Percentiles rank a stretch among this genome's conserved stretches.
phyloP scores from a whole-genome alignment of 371 early-diverging fungal genomes.

The Actinomucor elegans region DNA sequence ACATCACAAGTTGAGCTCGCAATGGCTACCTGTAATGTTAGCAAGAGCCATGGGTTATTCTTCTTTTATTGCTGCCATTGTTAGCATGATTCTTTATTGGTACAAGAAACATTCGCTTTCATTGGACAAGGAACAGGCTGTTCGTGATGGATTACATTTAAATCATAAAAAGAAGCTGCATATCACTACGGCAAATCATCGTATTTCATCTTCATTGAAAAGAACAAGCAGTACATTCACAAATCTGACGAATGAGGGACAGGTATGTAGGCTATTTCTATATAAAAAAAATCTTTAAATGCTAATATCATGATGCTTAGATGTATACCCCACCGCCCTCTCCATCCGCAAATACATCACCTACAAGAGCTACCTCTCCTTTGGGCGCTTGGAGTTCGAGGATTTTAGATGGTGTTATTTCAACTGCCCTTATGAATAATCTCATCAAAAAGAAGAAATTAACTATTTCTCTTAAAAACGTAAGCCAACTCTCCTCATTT shows the following conservation, averaged over 20 bases:
- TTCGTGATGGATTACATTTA: conserved; percentile 4
- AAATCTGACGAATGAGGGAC: conserved; percentile 1
- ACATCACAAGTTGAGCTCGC: conserved; percentile 4
- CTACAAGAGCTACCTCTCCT: conserved; percentile 3
- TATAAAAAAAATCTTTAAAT: neutral
- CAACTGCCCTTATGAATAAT: conserved; percentile 8
- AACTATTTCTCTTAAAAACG: conserved; percentile 48
- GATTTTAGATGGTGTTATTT: conserved; percentile 28
- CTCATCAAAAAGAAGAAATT: conserved; percentile 23
- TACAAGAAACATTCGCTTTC: conserved; percentile 9
- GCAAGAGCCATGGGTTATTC: conserved; percentile 16
- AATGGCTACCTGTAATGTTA: conserved; percentile 3
- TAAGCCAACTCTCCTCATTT: conserved; percentile 9
- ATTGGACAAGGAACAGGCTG: neutral
- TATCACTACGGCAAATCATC: neutral
- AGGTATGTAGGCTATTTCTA: neutral
- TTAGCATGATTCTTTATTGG: conserved; percentile 16
- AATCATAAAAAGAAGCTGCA: conserved; percentile 3
- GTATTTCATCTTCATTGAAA: neutral
- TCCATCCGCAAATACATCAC: neutral
- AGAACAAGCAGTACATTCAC: conserved; percentile 14
- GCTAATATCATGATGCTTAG: no score
- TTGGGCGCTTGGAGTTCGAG: conserved; percentile 30
- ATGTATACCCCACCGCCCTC: conserved; percentile 16
- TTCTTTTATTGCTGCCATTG: conserved; percentile 17